Evolutionary conservation across 2,329 filamentous ascomycete genomes (phyloP), one percentile per base, ranked within the genome.

Genomic region (Arthrobotrys sphaeroides): DNA sequence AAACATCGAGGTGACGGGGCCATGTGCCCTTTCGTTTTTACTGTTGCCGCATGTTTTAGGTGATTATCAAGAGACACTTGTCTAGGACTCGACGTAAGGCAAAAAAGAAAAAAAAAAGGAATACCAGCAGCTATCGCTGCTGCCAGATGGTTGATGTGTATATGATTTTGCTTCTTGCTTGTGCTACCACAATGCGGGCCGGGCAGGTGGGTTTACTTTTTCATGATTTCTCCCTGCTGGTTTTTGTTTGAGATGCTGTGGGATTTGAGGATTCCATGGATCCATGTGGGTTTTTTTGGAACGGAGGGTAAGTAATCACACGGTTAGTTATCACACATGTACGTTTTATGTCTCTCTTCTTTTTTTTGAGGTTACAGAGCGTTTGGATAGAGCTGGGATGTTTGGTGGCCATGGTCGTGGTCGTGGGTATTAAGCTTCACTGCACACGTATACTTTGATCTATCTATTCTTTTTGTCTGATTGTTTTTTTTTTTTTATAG

Each of bases 21-120:
- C 59, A 49, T 49, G 38, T 62, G 59, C 59, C n/a, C 26, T 22
- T 12, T 40, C n/a, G n/a, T 33, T 36, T 62, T 28, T 2, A 5
- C 22, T 55, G 24, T 38, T 64, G 59, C 59, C 59, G 59, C 59
- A 64, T 64, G 42, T 31, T 36, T 64, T 49, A 45, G 59, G 59
- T 55, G 51, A 55, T 38, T 55, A 49, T 45, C 26, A 60, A n/a
- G 36, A 55, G 36, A 43, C n/a, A 57, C 7, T n/a, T n/a, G n/a
- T n/a, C n/a, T n/a, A n/a, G n/a, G n/a, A n/a, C n/a, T n/a, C n/a
- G n/a, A n/a, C n/a, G n/a, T n/a, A n/a, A n/a, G n/a, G n/a, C n/a
- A n/a, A n/a, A n/a, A n/a, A n/a, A n/a, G n/a, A n/a, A n/a, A n/a
- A n/a, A n/a, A n/a, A n/a, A n/a, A n/a, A n/a, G n/a, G n/a, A n/a